Conservation (phyloP, 352 stramenopile genomes). For the Pythium volutum region DNA sequence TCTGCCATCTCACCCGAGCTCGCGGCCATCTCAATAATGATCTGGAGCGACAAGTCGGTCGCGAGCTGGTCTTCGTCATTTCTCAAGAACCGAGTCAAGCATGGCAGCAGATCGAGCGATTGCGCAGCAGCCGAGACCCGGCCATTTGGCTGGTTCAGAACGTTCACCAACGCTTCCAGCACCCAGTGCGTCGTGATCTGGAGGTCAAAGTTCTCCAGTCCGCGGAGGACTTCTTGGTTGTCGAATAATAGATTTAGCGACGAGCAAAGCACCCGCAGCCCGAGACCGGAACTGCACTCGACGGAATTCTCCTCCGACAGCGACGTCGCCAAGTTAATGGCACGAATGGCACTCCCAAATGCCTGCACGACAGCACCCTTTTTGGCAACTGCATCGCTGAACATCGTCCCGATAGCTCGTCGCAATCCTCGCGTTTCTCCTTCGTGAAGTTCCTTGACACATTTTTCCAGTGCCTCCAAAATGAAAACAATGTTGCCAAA, state of each 20-base stretch:
- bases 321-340: conserved; percentile 70
- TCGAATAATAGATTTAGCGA: conserved; percentile 74
- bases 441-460: conserved; percentile 71
- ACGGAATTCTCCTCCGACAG: conserved; percentile 78
- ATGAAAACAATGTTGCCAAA: conserved; percentile 68
- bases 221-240: conserved; percentile 56
- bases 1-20: conserved; percentile 81
- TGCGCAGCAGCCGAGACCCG: conserved; percentile 76
- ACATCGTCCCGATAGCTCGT: conserved; percentile 33
- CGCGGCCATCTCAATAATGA: conserved; percentile 79
- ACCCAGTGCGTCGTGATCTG: conserved; percentile 76
- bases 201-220: conserved; percentile 56
- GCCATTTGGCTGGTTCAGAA: conserved; percentile 80
- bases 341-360: conserved; percentile 69
- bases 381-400: conserved; percentile 53
- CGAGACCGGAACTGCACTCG: conserved; percentile 67
- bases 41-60: conserved; percentile 75
- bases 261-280: conserved; percentile 70
- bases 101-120: conserved; percentile 79
- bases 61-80: conserved; percentile 63
- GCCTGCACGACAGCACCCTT: conserved; percentile 64
- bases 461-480: conserved; percentile 75
- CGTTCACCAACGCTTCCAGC: conserved; percentile 75
- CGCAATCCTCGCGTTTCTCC: conserved; percentile 32
- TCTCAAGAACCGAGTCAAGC: conserved; percentile 70